phyloP scores from a whole-genome alignment of 2,329 filamentous ascomycete genomes.

The Claviceps africana region DNA sequence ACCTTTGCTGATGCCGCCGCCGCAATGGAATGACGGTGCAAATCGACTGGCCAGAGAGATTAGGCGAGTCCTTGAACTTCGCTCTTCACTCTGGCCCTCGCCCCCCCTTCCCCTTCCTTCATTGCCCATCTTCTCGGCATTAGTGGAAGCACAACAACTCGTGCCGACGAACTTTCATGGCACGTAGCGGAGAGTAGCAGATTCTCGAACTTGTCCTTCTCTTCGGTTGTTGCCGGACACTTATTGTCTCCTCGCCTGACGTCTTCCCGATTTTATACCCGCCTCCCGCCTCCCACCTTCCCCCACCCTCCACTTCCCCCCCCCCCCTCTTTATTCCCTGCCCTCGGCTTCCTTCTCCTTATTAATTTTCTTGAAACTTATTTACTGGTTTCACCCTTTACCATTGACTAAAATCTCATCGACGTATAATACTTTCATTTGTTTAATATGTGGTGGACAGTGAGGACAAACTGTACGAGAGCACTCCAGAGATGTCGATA shows the following conservation, averaged over 20 bases:
- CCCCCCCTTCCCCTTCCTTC: not conserved
- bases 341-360: no score
- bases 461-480: not conserved
- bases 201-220: not conserved
- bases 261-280: not conserved
- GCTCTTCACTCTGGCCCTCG: not conserved
- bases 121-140: not conserved
- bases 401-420: not conserved
- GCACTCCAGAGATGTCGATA: not conserved
- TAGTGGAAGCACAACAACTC: not conserved
- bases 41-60: not conserved
- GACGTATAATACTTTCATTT: not conserved
- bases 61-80: not conserved
- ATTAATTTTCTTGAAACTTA: not conserved
- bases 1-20: conserved; percentile 47
- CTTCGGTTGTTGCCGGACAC: not conserved
- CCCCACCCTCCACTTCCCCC: no score
- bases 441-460: not conserved
- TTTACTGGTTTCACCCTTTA: not conserved
- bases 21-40: conserved; percentile 26
- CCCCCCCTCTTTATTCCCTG: not conserved
- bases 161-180: not conserved
- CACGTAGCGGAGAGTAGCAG: not conserved
- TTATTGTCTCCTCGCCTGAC: not conserved
- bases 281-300: not conserved